Percentiles rank a stretch among this genome's conserved stretches.
Conservation (phyloP, 2,329 filamentous ascomycete species). For the Annulohypoxylon truncatum region DNA sequence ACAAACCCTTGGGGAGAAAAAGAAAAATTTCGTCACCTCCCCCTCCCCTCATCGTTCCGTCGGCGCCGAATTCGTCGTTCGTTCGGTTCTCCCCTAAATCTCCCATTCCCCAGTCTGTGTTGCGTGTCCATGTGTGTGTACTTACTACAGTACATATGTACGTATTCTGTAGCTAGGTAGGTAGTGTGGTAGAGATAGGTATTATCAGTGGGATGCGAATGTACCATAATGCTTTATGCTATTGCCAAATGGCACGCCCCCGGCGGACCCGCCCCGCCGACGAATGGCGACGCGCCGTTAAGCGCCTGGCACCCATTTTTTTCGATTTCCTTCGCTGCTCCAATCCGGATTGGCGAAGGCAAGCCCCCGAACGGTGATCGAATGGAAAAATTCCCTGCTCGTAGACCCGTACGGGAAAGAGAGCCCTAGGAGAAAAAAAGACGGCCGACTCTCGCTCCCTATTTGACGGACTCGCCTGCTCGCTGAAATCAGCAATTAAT, state of each 20-base stretch:
- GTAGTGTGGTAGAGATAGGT: too few relatives aligned
- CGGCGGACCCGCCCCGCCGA: conserved; percentile 10
- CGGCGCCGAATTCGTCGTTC: conserved; percentile 4
- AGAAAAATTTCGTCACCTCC: conserved; percentile 24
- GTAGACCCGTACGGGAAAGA: conserved; percentile 1
- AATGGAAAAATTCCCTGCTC: conserved; percentile 32
- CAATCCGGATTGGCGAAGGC: conserved; percentile 31
- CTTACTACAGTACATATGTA: too few relatives aligned
- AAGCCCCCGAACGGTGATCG: conserved; percentile 23
- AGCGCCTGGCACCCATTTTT: conserved; percentile 24
- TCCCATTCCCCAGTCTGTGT: background rate
- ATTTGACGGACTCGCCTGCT: conserved; percentile 30
- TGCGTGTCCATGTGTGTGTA: background rate
- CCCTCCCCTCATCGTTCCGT: conserved; percentile 6
- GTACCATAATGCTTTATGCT: background rate
- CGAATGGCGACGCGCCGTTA: conserved; percentile 36
- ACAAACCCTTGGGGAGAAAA: conserved; percentile 35
- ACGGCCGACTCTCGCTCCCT: conserved; percentile 9
- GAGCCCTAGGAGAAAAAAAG: conserved; percentile 22
- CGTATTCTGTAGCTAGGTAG: too few relatives aligned
- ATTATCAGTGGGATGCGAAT: too few relatives aligned
- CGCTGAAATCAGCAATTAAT: conserved; percentile 15
- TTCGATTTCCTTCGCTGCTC: conserved; percentile 9
- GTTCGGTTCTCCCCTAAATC: conserved; percentile 23
- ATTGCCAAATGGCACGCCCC: conserved; percentile 13